Evolutionary conservation across 495 filamentous ascomycete species (phyloP).

Genomic region (Xanthoparmelia taractica): DNA sequence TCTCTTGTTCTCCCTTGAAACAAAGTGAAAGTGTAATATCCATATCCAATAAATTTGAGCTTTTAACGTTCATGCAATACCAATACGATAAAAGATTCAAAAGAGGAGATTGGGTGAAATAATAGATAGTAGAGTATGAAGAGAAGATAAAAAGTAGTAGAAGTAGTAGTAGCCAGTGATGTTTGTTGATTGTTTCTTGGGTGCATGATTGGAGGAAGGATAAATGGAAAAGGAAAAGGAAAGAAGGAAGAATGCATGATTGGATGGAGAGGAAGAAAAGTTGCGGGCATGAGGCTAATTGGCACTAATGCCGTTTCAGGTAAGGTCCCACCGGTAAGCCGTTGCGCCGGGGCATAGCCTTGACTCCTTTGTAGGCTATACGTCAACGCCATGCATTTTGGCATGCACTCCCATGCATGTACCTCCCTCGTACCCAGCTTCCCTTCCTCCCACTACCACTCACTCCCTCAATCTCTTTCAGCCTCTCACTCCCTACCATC

Average conservation of each 20-base stretch:
- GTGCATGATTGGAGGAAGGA: too few species aligned
- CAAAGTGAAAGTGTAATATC: not conserved
- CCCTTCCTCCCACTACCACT: not conserved
- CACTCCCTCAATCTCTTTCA: not conserved
- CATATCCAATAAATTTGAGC: too few species aligned
- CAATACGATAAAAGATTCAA: too few species aligned
- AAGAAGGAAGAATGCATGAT: not conserved
- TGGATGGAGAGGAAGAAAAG: not conserved
- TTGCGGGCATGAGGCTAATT: not conserved
- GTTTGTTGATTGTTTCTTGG: too few species aligned
- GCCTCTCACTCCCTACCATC: not conserved
- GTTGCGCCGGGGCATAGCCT: not conserved
- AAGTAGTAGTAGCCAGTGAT: too few species aligned
- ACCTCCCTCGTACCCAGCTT: not conserved
- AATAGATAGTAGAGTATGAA: too few species aligned
- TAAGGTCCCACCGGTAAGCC: not conserved
- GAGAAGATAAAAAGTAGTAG: too few species aligned
- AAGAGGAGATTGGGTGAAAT: too few species aligned
- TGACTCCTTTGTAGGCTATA: too few species aligned
- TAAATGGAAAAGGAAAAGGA: too few species aligned
- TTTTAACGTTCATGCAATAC: too few species aligned
- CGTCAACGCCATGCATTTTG: not conserved
- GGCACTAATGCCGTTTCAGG: conserved; percentile 1
- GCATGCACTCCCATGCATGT: not conserved
- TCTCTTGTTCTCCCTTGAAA: not conserved